These are phyloP conservation scores for Pyrenochaeta sp. DNA, from an alignment of 2,329 filamentous ascomycete species.

Conservation along the genomic window DNA sequence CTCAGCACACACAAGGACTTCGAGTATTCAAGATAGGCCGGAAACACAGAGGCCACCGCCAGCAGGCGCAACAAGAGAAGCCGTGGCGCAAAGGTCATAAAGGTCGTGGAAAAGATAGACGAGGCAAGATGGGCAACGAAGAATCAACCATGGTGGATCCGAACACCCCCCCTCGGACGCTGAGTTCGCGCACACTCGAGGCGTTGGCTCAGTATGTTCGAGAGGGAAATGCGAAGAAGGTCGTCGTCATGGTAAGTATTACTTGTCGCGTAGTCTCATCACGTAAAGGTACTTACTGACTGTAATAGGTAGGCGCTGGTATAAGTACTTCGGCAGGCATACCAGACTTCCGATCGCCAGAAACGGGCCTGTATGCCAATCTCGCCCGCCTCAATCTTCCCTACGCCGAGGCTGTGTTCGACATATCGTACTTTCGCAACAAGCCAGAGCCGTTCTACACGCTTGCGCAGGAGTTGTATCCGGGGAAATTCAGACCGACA, in stretches of 20 bases:
- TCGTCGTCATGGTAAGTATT: constrained; percentile 76
- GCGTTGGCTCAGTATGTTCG: constrained; percentile 83
- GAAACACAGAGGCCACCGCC: constrained; percentile 55
- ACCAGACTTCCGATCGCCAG: constrained; percentile 92
- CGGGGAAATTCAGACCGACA: constrained; percentile 86
- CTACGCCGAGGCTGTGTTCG: constrained; percentile 91
- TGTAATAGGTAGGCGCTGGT: constrained; percentile 77
- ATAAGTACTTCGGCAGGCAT: constrained; percentile 80
- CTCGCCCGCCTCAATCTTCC: constrained; percentile 85
- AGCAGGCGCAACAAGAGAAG: constrained; percentile 42
- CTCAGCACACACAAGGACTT: neutral
- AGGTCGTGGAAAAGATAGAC: constrained; percentile 32
- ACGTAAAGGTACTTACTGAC: constrained; percentile 8
- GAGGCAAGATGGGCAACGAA: constrained; percentile 83
- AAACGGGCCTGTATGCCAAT: constrained; percentile 93
- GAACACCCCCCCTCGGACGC: constrained; percentile 67
- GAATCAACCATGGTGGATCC: constrained; percentile 75
- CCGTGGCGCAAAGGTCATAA: constrained; percentile 38
- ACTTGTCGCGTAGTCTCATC: neutral
- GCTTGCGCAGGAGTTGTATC: constrained; percentile 89
- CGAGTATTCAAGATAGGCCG: constrained; percentile 57
- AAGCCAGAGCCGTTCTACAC: constrained; percentile 92
- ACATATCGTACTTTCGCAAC: constrained; percentile 84
- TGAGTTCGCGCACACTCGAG: constrained; percentile 73
- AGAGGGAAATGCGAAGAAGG: constrained; percentile 68